Base-by-base conservation (phyloP, 1,284 basidiomycete species). In the Schizophyllum amplum region DNA sequence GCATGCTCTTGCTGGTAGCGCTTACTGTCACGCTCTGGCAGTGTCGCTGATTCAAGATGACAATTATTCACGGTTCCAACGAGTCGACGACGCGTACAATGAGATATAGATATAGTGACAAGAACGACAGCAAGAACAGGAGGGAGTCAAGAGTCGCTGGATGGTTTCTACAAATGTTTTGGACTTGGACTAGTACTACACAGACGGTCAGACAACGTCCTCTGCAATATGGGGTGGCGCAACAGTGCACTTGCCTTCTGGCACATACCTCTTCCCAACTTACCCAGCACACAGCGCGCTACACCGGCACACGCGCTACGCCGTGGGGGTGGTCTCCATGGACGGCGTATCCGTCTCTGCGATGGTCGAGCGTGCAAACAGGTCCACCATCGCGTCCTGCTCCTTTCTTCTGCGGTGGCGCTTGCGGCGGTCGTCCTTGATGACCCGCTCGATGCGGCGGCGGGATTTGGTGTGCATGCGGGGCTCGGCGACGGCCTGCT, bases 371-470 rank as follows among this genome's bases (percentile, higher is more conserved):
- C 70, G 79, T 46, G 84, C 82, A 65, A 91, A 90, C 6, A 86
- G 84, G 64, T 86, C 84, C 59, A 90, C 76, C 78, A 91, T 83
- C 24, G 84, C 75, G 56, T 91, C 89, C 66, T 88, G 86, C 64
- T 90, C 88, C 67, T 87, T 88, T 64, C 88, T 83, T 58, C 88
- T 77, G 64, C 79, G 85, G 70, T 91, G 88, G 62, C 88, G 78
- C 68, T 80, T 82, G 62, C 86, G 79, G 62, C 88, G 78, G 72
- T 91, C 88, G 55, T 91, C 88, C 66, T 87, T 89, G 67, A 91
- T 90, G 24, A 84, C 71, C 50, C 85, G 79, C 63, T 90, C 84
- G 60, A 91, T 81, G 63, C 83, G 82, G 62, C 86, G 80, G 53
- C 86, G 81, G 52, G 76, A 71, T 64, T 84, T 86, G 63, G 71